A percentile compares a stretch with the other conserved stretches of the same genome.
phyloP scores from a whole-genome alignment of 2,329 filamentous ascomycete genomes.

The Diaporthe sp. region DNA sequence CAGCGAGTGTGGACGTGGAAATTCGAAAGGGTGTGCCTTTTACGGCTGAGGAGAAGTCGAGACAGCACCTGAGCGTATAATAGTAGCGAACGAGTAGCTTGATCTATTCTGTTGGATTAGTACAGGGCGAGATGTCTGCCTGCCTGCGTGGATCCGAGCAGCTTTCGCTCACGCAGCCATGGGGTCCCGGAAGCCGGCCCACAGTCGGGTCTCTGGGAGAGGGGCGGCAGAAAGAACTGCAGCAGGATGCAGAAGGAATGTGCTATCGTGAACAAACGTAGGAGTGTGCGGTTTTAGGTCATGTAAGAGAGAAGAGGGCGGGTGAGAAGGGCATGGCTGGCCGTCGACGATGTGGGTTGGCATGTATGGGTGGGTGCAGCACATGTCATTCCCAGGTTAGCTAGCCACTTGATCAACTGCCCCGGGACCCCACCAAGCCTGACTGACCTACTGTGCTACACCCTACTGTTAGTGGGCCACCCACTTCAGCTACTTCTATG shows the following conservation, averaged over 20 bases:
- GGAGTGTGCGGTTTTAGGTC: slow-evolving; percentile 1
- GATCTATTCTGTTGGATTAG: slow-evolving; percentile 19
- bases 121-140: slow-evolving; percentile 12
- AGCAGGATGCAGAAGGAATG: neutral
- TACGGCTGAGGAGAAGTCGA: no score
- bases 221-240: neutral
- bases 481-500: neutral
- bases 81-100: neutral
- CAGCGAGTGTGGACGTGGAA: neutral
- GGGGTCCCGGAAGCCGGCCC: neutral
- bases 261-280: neutral
- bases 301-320: neutral
- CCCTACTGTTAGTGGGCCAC: slow-evolving; percentile 4
- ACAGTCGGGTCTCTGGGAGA: neutral
- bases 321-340: neutral
- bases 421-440: slow-evolving; percentile 27
- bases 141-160: slow-evolving; percentile 13
- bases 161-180: slow-evolving; percentile 15
- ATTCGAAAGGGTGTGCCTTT: neutral
- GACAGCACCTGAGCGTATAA: neutral
- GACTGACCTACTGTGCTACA: neutral
- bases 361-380: neutral
- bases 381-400: slow-evolving; percentile 28
- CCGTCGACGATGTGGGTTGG: neutral
- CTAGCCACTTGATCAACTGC: slow-evolving; percentile 32